A percentile compares a stretch with the other conserved stretches of the same genome.
Evolutionary conservation across 1,139 yeast genomes (phyloP).

Genomic region (Scheffersomyces parashehatae): DNA sequence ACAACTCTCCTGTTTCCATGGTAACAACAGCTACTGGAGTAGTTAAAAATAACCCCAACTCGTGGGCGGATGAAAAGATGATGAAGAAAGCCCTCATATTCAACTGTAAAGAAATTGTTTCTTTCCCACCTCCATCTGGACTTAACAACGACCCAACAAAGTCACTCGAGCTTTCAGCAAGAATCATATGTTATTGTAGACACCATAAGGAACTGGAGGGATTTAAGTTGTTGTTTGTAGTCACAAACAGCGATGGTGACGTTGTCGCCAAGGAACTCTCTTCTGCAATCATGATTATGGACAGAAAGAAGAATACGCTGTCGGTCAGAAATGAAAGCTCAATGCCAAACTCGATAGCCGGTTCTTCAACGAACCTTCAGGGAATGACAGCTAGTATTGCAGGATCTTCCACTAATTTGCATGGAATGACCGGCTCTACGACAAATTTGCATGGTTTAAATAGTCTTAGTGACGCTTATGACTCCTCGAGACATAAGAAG

Average conservation of each 20-base stretch:
- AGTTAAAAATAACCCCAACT: slow-evolving; percentile 46
- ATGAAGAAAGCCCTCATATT: slow-evolving; percentile 83
- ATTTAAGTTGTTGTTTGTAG: slow-evolving; percentile 69
- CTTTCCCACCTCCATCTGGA: slow-evolving; percentile 67
- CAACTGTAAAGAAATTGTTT: slow-evolving; percentile 84
- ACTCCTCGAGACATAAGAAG: slow-evolving; percentile 7
- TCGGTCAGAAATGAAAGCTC: slow-evolving; percentile 14
- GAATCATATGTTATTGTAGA: slow-evolving; percentile 93
- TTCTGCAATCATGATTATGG: slow-evolving; percentile 84
- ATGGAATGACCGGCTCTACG: slow-evolving; percentile 1
- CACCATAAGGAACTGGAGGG: slow-evolving; percentile 88
- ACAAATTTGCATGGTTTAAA: slow-evolving; percentile 15
- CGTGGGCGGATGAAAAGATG: slow-evolving; percentile 75
- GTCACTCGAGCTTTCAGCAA: slow-evolving; percentile 71
- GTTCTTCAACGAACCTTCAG: slow-evolving; percentile 22
- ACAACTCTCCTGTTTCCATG: slow-evolving; percentile 10
- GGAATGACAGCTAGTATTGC: slow-evolving; percentile 19
- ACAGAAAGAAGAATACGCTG: slow-evolving; percentile 69
- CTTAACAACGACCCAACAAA: slow-evolving; percentile 34
- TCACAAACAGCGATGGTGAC: slow-evolving; percentile 58
- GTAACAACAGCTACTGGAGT: slow-evolving; percentile 22
- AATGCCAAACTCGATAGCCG: slow-evolving; percentile 21
- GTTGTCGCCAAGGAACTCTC: slow-evolving; percentile 75
- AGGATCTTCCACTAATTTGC: slow-evolving; percentile 22
- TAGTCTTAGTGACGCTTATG: slow-evolving; percentile 4